Conservation (phyloP, 75 land plant species). For the Pinus taeda region DNA sequence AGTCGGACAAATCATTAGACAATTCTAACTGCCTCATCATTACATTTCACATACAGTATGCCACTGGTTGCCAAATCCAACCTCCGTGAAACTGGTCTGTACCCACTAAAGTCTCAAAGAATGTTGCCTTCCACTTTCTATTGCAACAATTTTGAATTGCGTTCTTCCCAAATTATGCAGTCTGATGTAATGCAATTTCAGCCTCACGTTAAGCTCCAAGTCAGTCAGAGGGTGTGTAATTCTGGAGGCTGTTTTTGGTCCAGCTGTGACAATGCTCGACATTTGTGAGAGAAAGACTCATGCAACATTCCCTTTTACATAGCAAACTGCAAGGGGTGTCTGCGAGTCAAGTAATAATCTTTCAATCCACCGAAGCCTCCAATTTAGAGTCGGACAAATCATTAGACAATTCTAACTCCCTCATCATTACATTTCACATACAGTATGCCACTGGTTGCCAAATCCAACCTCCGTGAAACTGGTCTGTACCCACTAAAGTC, state of each 20-base stretch:
- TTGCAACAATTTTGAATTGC: slow-evolving; percentile 11
- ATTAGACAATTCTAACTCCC: slow-evolving; percentile 49
- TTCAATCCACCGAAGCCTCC: not conserved
- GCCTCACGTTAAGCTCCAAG: slow-evolving; percentile 52
- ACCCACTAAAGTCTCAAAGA: slow-evolving; percentile 32
- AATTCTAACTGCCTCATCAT: slow-evolving; percentile 58
- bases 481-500: slow-evolving; percentile 24
- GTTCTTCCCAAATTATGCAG: slow-evolving; percentile 27
- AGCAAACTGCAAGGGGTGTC: not conserved
- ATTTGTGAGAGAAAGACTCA: not conserved
- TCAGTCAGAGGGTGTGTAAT: slow-evolving; percentile 18
- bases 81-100: slow-evolving; percentile 37
- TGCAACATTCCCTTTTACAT: not conserved
- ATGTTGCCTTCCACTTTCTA: slow-evolving; percentile 24
- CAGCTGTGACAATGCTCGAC: slow-evolving; percentile 55
- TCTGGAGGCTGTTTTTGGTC: slow-evolving; percentile 18
- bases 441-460: slow-evolving; percentile 30
- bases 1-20: slow-evolving; percentile 38
- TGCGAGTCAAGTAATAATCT: too few species aligned
- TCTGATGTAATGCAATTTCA: slow-evolving; percentile 50
- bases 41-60: slow-evolving; percentile 50
- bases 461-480: slow-evolving; percentile 45
- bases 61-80: slow-evolving; percentile 32
- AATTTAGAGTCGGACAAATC: slow-evolving; percentile 31
- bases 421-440: slow-evolving; percentile 63